Evolutionary conservation across 345 rosid species (phyloP), one percentile per base, ranked within the genome.

Genomic region (Eucalyptus curtisii): DNA sequence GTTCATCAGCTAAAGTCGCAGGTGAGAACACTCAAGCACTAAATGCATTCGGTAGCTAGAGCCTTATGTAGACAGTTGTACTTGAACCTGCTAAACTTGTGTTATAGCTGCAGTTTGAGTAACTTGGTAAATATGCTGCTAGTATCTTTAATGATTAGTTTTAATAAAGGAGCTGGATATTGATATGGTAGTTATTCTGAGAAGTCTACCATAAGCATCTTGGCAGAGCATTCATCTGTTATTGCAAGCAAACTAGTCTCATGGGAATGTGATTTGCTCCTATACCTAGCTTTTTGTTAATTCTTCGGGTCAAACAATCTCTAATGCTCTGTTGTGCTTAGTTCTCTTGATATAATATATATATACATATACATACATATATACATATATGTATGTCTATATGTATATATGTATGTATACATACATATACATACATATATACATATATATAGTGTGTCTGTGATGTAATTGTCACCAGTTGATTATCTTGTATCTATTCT

Each of bases 1-100:
- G 68, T 89, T 89, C 96, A 93, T 89, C 95, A 94, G 87, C 86
- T 96, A 92, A 96, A 93, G 90, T 81, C 91, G 79, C 94, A 93
- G 96, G 98, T 96, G 87, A 90, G 95, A 90, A 22, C 14, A 8
- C 7, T 37, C 8, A 4, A 76, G 82, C 82, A 37, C 2, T 2
- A 76, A 37, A 76, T 37, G 55, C 55, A 52, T 52, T 52, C 55
- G 55, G 55, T 19, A 19, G 55, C 55, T 7, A 52, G 24, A 71
- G 27, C 81, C 25, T 71, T 19, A 71, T 37, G 44, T 71, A 45
- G 81, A 71, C 25, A 33, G 25, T 37, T 66, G 79, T 4, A 66
- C 42, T 31, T 19, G 19, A 68, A 37, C 45, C 82, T 76, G 47
- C 45, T 76, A 44, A 76, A 37, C 45, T 12, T 76, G 45, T 10